Percentiles rank a stretch among this genome's conserved stretches.
These are phyloP conservation scores for Punica granatum DNA, from an alignment of 345 rosid species.

Conservation along the genomic window DNA sequence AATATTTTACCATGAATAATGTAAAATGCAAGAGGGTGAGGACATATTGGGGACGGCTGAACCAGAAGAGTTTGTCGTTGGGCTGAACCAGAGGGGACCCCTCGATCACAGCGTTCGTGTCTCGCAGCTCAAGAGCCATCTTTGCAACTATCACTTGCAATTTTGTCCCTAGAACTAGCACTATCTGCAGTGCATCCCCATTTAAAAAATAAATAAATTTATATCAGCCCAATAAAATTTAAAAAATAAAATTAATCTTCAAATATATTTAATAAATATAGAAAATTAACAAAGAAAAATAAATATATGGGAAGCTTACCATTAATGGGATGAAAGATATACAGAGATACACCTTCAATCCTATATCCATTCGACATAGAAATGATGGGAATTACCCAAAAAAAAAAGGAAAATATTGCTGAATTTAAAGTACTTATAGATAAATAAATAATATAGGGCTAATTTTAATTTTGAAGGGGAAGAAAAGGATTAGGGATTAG, in stretches of 20 bases:
- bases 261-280: not conserved
- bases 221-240: too few relatives aligned
- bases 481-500: not conserved
- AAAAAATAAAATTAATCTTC: too few relatives aligned
- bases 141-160: conserved; percentile 50
- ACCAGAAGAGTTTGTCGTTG: conserved; percentile 54
- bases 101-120: conserved; percentile 30
- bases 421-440: too few relatives aligned
- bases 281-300: too few relatives aligned
- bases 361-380: conserved; percentile 20
- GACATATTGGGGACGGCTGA: conserved; percentile 38
- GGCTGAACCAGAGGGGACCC: conserved; percentile 48
- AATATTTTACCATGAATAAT: conserved; percentile 37
- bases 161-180: conserved; percentile 41
- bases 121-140: conserved; percentile 38
- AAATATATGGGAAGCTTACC: conserved; percentile 24
- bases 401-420: not conserved
- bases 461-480: not conserved
- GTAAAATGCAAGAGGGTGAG: conserved; percentile 42
- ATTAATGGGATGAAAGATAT: conserved; percentile 64
- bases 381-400: not conserved
- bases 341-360: conserved; percentile 59
- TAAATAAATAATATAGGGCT: not conserved
- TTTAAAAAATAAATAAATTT: not conserved
- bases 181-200: conserved; percentile 22